Evolutionary conservation across 805 yeast genomes (phyloP).

Genomic region (Myxozyma vanderwaltii): DNA sequence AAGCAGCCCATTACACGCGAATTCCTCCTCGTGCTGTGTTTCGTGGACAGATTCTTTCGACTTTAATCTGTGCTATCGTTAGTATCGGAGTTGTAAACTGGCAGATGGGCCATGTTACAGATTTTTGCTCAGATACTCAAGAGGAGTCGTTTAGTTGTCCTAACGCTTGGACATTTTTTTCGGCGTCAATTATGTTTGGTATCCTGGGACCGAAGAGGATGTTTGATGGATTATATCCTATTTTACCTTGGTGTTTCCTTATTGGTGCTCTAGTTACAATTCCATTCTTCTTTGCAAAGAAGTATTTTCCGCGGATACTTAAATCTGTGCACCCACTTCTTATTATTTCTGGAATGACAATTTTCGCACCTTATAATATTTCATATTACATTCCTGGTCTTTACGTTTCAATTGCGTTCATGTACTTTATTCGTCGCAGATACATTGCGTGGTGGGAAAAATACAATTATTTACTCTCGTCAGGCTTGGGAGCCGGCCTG

Average conservation of each 20-base stretch:
- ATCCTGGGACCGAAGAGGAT: constrained; percentile 63
- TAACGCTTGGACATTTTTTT: constrained; percentile 50
- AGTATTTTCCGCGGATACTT: constrained; percentile 4
- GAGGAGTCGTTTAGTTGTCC: constrained; percentile 53
- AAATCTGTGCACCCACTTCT: constrained; percentile 24
- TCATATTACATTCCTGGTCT: constrained; percentile 35
- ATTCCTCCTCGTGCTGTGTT: constrained; percentile 64
- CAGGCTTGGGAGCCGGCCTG: constrained; percentile 67
- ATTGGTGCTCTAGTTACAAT: constrained; percentile 52
- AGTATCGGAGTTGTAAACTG: constrained; percentile 50
- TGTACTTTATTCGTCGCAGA: constrained; percentile 56
- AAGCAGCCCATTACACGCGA: constrained; percentile 65
- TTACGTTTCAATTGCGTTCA: constrained; percentile 54
- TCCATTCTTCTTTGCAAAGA: constrained; percentile 7
- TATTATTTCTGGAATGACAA: constrained; percentile 43
- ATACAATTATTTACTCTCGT: constrained; percentile 66
- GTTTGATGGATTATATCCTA: constrained; percentile 57
- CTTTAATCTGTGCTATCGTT: constrained; percentile 50
- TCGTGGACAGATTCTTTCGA: constrained; percentile 52
- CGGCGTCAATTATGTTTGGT: constrained; percentile 67
- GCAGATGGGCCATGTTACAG: constrained; percentile 45
- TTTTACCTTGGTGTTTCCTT: constrained; percentile 60
- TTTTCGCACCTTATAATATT: constrained; percentile 42
- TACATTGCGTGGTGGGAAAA: constrained; percentile 76
- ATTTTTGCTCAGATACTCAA: constrained; percentile 51